Percentiles rank a stretch among this genome's conserved stretches.
Conservation (phyloP, 768 basidiomycete genomes). For the Leucosporidium yakuticum region DNA sequence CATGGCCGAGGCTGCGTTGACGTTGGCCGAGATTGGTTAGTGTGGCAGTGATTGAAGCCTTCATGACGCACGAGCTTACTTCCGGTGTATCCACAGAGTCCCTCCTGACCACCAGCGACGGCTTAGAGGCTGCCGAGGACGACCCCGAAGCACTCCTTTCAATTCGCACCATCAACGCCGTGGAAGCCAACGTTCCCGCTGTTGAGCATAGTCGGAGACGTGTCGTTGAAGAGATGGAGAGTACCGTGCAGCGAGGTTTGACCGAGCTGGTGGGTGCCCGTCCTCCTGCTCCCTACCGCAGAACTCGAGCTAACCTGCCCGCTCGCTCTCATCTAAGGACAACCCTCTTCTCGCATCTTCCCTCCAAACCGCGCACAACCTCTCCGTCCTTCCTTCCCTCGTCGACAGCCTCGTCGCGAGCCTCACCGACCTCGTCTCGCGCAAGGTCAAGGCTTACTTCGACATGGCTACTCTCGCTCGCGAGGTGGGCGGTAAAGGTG, state of each 20-base stretch:
- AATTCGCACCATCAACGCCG: constrained; percentile 65
- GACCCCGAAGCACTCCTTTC: constrained; percentile 47
- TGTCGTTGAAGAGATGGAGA: constrained; percentile 82
- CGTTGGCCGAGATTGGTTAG: constrained; percentile 68
- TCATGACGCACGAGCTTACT: not conserved
- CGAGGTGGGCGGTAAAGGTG: constrained; percentile 75
- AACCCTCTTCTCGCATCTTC: constrained; percentile 86
- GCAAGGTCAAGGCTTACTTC: constrained; percentile 72
- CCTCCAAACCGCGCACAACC: constrained; percentile 90
- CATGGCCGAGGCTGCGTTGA: constrained; percentile 90
- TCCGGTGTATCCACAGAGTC: not conserved
- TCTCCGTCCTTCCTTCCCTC: constrained; percentile 73
- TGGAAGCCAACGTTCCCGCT: constrained; percentile 62
- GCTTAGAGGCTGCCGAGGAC: constrained; percentile 4
- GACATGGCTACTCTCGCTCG: constrained; percentile 81
- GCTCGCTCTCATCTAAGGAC: constrained; percentile 53
- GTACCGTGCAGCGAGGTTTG: constrained; percentile 76
- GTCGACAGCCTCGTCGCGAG: constrained; percentile 72
- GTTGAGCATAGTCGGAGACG: constrained; percentile 64
- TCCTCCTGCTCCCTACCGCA: not conserved
- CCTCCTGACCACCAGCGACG: constrained; percentile 5
- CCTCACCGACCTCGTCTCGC: constrained; percentile 73
- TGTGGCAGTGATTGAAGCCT: too few relatives aligned
- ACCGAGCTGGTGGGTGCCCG: constrained; percentile 58
- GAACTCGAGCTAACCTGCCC: not conserved